Conservation (phyloP, 495 filamentous ascomycete species). For the Penicillium canariense region DNA sequence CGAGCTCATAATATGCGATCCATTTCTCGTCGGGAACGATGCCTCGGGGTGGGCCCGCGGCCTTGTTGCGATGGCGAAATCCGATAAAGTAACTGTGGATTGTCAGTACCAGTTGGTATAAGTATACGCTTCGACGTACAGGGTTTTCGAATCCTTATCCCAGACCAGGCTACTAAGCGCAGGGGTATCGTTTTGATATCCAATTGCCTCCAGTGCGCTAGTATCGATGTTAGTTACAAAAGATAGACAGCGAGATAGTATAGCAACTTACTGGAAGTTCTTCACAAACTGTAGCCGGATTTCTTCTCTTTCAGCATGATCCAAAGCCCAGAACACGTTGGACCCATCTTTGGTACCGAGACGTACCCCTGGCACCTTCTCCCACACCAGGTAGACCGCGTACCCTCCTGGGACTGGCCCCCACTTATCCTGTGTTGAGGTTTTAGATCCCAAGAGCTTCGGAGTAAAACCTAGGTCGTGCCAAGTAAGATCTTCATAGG, state of each 20-base stretch:
- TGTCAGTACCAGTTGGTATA: background rate
- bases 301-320: background rate
- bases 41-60: background rate
- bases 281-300: background rate
- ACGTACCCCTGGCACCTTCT: conserved; percentile 2
- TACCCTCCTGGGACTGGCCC: conserved; percentile 2
- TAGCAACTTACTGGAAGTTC: background rate
- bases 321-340: background rate
- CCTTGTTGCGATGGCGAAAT: background rate
- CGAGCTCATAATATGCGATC: background rate
- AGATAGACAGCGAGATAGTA: too few species aligned
- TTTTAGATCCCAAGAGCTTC: background rate
- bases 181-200: too few species aligned
- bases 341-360: background rate
- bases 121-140: background rate
- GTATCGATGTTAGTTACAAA: background rate
- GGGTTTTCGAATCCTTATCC: background rate
- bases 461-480: background rate
- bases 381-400: conserved; percentile 1
- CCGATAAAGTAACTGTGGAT: conserved; percentile 1
- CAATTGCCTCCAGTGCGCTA: background rate
- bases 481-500: background rate
- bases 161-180: conserved; percentile 1
- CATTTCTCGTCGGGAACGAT: background rate
- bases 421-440: background rate